Base-by-base conservation (phyloP, 2,329 filamentous ascomycete genomes). In the Dactylellina haptotyla region DNA sequence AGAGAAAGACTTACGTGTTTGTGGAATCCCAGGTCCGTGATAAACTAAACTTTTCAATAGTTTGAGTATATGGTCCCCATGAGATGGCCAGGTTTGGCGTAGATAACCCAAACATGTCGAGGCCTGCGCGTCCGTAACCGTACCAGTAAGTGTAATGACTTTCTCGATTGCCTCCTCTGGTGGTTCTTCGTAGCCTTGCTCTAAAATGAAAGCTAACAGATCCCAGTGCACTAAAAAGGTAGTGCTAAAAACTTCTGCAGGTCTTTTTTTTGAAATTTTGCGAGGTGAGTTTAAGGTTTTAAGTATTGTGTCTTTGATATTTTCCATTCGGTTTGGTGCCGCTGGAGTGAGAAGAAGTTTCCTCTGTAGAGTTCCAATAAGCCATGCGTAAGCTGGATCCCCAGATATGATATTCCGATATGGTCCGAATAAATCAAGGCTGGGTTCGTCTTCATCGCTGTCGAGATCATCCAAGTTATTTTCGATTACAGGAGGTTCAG, bases 41-140 rank as follows among this genome's bases (percentile, higher is more conserved):
- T 20, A 1, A 26, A 61, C 1, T 1, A 57, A 23, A 66, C 37
- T 30, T 66, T 25, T 5, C 76, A 45, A n/a, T 75, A 65, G 6
- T 30, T 34, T 2, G 14, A 41, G 2, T 62, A 73, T 4, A 57
- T 75, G 16, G 37, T 61, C 20, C 5, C 50, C 51, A 28, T n/a
- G 32, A 3, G 26, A 25, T 12, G 75, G 77, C 75, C 77, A 77
- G 28, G 75, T 77, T 34, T 78, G 76, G 32, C 48, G 28, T 2
- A 79, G 34, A 53, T 79, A 78, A 39, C 76, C 50, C 3, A 23
- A 50, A 16, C 67, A 76, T n/a, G 78, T 77, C 26, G 77, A 28
- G 25, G 78, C 78, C 53, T 79, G 78, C 8, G 77, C 77, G 39
- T 73, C 63, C 4, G 18, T 53, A 6, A 1, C 12, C 1, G 77